Conservation (phyloP, 2,329 filamentous ascomycete species). For the Drechslerella dactyloides region DNA sequence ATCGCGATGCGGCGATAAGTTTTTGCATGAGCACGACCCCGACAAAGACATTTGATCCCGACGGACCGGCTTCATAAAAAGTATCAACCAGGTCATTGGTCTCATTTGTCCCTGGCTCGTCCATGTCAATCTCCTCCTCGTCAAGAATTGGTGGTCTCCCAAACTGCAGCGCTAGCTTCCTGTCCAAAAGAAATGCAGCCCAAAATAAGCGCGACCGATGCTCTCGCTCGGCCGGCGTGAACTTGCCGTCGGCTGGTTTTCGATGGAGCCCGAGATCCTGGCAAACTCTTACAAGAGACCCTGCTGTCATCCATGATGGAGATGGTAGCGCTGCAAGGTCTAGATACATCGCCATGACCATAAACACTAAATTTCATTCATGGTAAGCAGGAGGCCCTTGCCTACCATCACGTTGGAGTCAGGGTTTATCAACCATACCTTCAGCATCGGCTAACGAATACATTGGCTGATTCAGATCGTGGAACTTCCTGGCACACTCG, state of each 20-base stretch:
- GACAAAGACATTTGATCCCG: conserved; percentile 14
- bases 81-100: conserved; percentile 33
- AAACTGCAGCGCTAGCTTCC: conserved; percentile 54
- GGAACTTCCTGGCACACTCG: conserved; percentile 54
- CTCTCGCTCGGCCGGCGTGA: conserved; percentile 51
- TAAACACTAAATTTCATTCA: conserved; percentile 45
- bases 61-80: conserved; percentile 20
- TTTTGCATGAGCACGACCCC: conserved; percentile 21
- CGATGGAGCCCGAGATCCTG: conserved; percentile 55
- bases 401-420: background rate
- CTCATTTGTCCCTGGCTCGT: conserved; percentile 51
- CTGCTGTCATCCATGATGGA: conserved; percentile 54
- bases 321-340: conserved; percentile 54
- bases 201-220: conserved; percentile 54
- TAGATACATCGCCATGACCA: conserved; percentile 55
- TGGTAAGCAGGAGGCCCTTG: background rate
- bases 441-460: conserved; percentile 54
- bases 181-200: conserved; percentile 54
- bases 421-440: conserved; percentile 26
- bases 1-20: conserved; percentile 30
- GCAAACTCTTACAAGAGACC: conserved; percentile 53
- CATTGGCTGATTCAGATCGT: conserved; percentile 53
- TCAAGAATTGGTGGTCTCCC: conserved; percentile 53
- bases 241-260: conserved; percentile 48
- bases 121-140: conserved; percentile 54